Evolutionary conservation across 2,329 filamentous ascomycete species (phyloP), one percentile per base, ranked within the genome.

Genomic region (Arthroderma sp.): DNA sequence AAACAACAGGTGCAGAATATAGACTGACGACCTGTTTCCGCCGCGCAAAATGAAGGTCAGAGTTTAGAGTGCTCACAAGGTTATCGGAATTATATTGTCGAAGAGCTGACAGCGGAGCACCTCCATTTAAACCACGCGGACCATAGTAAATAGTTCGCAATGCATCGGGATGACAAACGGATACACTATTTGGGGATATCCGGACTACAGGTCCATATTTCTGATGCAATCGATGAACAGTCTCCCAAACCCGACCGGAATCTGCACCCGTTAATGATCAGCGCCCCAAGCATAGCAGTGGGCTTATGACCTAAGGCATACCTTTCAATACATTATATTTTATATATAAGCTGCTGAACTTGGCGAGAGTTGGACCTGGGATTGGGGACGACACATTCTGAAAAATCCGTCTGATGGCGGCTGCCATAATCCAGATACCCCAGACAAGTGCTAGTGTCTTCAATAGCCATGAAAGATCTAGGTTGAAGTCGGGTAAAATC

Each of bases 151-250:
- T 62, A 35, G 59, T 58, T 2, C 51, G 38, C 28, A 62, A 43
- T 5, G 61, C 61, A 60, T 63, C 60, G 2, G 58, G 53, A 52
- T 63, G 61, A 21, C 59, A 60, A 59, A 63, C 61, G 8, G 61
- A 63, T 33, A 63, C 49, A 21, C 56, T 52, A 25, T 43, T 39
- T 19, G 61, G 61, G 4, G 53, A 35, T 13, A 61, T 13, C 31
- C 61, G 60, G 21, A 61, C 61, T 47, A 58, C 59, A 38, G 61
- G 57, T 15, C 61, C 61, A 51, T 61, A 63, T 55, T 57, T 56
- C 54, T 56, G 44, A 44, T 63, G 61, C 28, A 60, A 23, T 21
- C 19, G 17, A 23, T 55, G 56, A 25, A 49, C 47, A 19, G 54
- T 47, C 21, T 55, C 39, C 54, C 37, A 55, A 17, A 44, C 28